Conservation (phyloP, 192 early-diverging fungal genomes). For the Umbelopsis sp. region DNA sequence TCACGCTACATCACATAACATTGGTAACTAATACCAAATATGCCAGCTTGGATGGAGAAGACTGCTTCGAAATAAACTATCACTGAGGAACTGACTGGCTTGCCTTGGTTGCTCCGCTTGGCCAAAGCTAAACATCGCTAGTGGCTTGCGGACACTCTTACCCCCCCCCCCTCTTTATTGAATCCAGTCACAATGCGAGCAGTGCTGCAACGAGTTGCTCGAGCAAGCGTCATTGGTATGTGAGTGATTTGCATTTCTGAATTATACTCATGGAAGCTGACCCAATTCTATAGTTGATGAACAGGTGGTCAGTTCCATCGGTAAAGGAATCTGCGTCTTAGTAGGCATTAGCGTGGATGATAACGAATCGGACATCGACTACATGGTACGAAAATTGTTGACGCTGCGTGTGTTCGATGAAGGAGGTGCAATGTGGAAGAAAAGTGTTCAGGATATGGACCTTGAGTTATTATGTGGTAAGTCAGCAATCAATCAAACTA, state of each 20-base stretch:
- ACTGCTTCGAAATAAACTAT: too few species aligned
- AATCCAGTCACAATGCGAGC: conserved; percentile 28
- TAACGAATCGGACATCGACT: conserved; percentile 76
- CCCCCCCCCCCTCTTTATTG: not conserved
- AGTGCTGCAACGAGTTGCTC: conserved; percentile 35
- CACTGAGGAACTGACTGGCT: too few species aligned
- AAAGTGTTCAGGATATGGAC: conserved; percentile 71
- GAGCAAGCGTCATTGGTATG: conserved; percentile 34
- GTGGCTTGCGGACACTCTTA: not conserved
- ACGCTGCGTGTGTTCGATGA: conserved; percentile 80
- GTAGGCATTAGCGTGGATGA: conserved; percentile 73
- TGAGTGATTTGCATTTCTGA: not conserved
- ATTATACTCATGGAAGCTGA: not conserved
- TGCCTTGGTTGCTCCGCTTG: not conserved
- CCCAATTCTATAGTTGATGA: conserved; percentile 59
- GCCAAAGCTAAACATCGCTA: not conserved
- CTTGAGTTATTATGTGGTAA: conserved; percentile 80
- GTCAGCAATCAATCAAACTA: too few species aligned
- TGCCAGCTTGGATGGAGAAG: too few species aligned
- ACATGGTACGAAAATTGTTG: conserved; percentile 83
- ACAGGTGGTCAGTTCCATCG: conserved; percentile 76
- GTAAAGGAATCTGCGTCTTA: conserved; percentile 76
- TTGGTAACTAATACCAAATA: too few species aligned
- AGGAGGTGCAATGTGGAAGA: conserved; percentile 75
- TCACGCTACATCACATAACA: too few species aligned